A percentile compares a stretch with the other conserved stretches of the same genome.
These are phyloP conservation scores for Lolium perenne DNA, from an alignment of 176 grass and related monocot genomes.

Conservation along the genomic window DNA sequence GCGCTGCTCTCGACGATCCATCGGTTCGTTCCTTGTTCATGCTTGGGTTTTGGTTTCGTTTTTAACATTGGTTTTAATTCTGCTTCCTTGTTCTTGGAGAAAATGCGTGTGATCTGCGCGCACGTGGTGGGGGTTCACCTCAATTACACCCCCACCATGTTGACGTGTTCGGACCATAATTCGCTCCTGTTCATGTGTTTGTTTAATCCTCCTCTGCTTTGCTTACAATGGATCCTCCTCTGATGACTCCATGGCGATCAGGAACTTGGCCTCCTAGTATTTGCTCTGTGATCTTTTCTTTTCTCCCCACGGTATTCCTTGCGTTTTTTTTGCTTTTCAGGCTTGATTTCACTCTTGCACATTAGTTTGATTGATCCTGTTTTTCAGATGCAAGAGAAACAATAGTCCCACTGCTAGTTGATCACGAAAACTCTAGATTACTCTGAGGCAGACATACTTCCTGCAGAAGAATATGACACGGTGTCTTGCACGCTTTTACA, in stretches of 20 bases:
- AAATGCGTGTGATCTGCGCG: slow-evolving; percentile 49
- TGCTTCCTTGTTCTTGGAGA: slow-evolving; percentile 4
- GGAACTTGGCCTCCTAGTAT: not conserved
- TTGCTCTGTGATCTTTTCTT: not conserved
- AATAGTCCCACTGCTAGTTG: not conserved
- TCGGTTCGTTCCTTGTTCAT: not conserved
- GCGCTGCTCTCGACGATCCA: not conserved
- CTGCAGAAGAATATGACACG: not conserved
- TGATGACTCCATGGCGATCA: not conserved
- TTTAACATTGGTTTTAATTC: not conserved
- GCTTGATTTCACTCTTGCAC: not conserved
- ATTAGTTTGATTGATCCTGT: not conserved
- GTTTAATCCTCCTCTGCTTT: not conserved
- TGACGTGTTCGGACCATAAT: slow-evolving; percentile 25
- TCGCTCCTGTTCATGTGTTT: slow-evolving; percentile 30
- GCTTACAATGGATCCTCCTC: not conserved
- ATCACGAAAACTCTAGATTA: not conserved
- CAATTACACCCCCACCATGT: not conserved
- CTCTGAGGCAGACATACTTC: not conserved
- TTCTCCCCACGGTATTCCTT: not conserved
- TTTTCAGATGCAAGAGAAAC: not conserved
- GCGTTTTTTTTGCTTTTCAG: not conserved
- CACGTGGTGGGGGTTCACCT: slow-evolving; percentile 52
- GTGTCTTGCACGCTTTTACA: not conserved
- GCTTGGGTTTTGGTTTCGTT: not conserved